Conservation (phyloP, 164 flowering plant species). For the Protea cynaroides region DNA sequence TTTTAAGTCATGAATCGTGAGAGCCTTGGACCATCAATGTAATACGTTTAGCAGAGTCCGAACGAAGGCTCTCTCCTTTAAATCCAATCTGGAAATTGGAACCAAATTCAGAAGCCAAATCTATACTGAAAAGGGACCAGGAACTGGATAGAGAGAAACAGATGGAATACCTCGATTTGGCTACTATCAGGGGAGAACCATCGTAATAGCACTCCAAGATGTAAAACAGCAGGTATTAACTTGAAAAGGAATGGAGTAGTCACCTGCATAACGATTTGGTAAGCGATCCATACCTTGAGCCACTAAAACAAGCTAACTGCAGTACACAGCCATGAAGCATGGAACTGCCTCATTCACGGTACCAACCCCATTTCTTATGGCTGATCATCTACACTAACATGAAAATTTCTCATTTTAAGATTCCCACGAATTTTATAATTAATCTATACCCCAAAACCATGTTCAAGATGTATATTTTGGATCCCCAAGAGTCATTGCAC, state of each 20-base stretch:
- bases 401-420: too few species aligned
- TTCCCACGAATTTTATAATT: too few species aligned
- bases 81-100: conserved; percentile 65
- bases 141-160: neutral
- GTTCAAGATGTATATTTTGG: too few species aligned
- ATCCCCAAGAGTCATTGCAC: too few species aligned
- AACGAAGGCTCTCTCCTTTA: conserved; percentile 67
- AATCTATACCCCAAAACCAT: too few species aligned
- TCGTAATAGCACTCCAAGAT: conserved; percentile 75
- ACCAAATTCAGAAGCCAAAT: conserved; percentile 19
- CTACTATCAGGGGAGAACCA: conserved; percentile 72
- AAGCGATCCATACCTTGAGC: neutral
- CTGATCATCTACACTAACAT: too few species aligned
- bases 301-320: neutral
- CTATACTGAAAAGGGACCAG: neutral
- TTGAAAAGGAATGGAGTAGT: conserved; percentile 91
- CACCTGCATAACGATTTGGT: conserved; percentile 42
- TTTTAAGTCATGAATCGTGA: conserved; percentile 60
- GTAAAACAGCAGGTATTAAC: conserved; percentile 88
- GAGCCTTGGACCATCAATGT: conserved; percentile 76
- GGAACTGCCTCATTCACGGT: neutral
- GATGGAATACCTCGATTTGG: conserved; percentile 51
- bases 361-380: too few species aligned
- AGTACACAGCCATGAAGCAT: neutral
- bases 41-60: conserved; percentile 80